phyloP scores from a whole-genome alignment of 1,284 basidiomycete species.

The Irpex rosettiformis region DNA sequence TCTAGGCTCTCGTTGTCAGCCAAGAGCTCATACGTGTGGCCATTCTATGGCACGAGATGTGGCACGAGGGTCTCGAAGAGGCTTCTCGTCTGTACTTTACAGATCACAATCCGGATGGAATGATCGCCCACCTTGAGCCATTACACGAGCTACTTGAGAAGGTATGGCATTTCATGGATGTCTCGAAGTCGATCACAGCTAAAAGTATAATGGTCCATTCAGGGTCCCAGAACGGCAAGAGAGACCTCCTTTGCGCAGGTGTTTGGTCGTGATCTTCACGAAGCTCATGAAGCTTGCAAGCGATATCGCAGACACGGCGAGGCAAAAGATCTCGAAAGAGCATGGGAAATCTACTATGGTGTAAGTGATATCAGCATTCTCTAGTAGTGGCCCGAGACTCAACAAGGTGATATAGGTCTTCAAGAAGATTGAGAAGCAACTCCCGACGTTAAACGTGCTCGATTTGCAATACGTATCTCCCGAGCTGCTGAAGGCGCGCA shows the following conservation, averaged over 20 bases:
- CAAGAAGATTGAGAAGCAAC: slow-evolving; percentile 93
- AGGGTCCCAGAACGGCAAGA: slow-evolving; percentile 92
- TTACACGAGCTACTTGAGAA: slow-evolving; percentile 92
- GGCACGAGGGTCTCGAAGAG: slow-evolving; percentile 99
- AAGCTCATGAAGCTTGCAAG: slow-evolving; percentile 91
- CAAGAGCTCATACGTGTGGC: slow-evolving; percentile 97
- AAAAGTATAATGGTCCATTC: slow-evolving; percentile 9
- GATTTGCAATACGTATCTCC: slow-evolving; percentile 99
- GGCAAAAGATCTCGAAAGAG: slow-evolving; percentile 89
- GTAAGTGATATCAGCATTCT: slow-evolving; percentile 34
- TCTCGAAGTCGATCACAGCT: not conserved
- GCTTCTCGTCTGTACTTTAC: slow-evolving; percentile 97
- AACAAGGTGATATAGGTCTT: slow-evolving; percentile 64
- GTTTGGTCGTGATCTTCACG: slow-evolving; percentile 90
- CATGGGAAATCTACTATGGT: slow-evolving; percentile 99
- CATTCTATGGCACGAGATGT: slow-evolving; percentile 98
- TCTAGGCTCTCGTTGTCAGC: slow-evolving; percentile 86
- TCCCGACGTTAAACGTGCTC: slow-evolving; percentile 87
- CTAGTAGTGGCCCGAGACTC: not conserved
- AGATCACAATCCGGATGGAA: slow-evolving; percentile 97
- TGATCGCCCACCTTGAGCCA: slow-evolving; percentile 94
- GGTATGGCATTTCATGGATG: slow-evolving; percentile 41
- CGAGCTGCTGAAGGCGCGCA: slow-evolving; percentile 82
- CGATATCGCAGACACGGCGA: slow-evolving; percentile 89
- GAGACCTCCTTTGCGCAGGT: slow-evolving; percentile 96